Evolutionary conservation across 371 early-diverging fungal species (phyloP), one percentile per base, ranked within the genome.

Genomic region (Dentiscutata heterogama): DNA sequence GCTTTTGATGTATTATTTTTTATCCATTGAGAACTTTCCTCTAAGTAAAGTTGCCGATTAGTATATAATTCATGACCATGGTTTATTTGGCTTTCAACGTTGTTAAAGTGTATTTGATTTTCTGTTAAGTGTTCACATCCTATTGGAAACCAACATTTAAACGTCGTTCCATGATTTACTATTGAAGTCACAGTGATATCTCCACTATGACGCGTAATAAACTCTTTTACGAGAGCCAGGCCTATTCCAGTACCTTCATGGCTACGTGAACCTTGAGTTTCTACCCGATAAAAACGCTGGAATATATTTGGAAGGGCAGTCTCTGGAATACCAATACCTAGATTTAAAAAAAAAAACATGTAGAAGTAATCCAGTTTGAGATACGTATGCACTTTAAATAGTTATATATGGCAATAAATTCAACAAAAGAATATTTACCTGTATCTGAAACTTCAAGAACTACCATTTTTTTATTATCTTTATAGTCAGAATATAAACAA

Each of bases 311-410:
- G 68, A 5, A 87, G 31, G 20, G 87, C 83, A 20, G 83, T 83
- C 2, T 84, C 46, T 0, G 86, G 76, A 58, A 89, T 88, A 4
- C 89, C 89, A 0, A 84, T 81, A 22, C 89, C 89, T 10, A 5
- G 27, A 13, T 35, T 35, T 35, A 35, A 35, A 35, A 35, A 35
- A 35, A 35, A n/a, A n/a, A n/a, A n/a, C n/a, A n/a, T n/a, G n/a
- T n/a, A n/a, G n/a, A n/a, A n/a, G n/a, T n/a, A n/a, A n/a, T n/a
- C n/a, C n/a, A n/a, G n/a, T n/a, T 35, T 35, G 35, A 35, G 35
- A 35, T 35, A 35, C 5, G 35, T 35, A 35, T 35, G 35, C 35
- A 35, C 5, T 5, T 5, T 35, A 35, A 35, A 35, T 35, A 35
- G 35, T 35, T 35, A 35, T 35, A 35, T 35, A 35, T 2, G 35